Percentiles rank a stretch among this genome's conserved stretches.
These are phyloP conservation scores for Ephemerocybe angulata DNA, from an alignment of 768 basidiomycete species.

Conservation along the genomic window DNA sequence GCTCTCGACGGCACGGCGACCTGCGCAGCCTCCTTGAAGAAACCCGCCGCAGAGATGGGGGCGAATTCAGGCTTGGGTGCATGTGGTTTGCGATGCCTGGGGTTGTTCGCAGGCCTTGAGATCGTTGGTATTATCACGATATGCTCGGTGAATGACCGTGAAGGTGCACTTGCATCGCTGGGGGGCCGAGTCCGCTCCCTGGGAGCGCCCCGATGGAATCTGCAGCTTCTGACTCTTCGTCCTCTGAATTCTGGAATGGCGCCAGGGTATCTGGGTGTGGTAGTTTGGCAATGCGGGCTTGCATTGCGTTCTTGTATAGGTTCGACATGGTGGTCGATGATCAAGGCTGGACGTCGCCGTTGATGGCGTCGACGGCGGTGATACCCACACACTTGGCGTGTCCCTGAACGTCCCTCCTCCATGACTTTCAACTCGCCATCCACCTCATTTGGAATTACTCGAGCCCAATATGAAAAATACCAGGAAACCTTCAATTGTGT, in stretches of 20 bases:
- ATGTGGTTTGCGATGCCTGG: slow-evolving; percentile 26
- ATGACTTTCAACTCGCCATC: background rate
- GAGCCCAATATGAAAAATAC: too few species aligned
- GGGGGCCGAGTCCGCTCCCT: slow-evolving; percentile 55
- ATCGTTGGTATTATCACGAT: slow-evolving; percentile 15
- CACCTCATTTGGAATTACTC: background rate
- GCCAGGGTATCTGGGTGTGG: slow-evolving; percentile 33
- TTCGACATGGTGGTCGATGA: slow-evolving; percentile 51
- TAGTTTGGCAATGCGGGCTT: slow-evolving; percentile 71
- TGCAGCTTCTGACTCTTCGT: slow-evolving; percentile 52
- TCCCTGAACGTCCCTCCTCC: background rate
- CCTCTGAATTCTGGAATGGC: slow-evolving; percentile 35
- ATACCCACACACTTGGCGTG: background rate
- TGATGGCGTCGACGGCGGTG: background rate
- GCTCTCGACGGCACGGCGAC: slow-evolving; percentile 59
- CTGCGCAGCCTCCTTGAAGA: slow-evolving; percentile 77
- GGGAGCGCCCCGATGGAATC: slow-evolving; percentile 60
- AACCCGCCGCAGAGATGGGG: slow-evolving; percentile 74
- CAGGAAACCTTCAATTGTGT: too few species aligned
- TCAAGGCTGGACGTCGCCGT: background rate
- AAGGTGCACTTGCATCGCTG: slow-evolving; percentile 51
- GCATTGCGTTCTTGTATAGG: slow-evolving; percentile 73
- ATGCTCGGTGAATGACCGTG: slow-evolving; percentile 12
- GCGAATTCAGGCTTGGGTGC: slow-evolving; percentile 59
- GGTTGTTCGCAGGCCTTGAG: slow-evolving; percentile 32